phyloP scores from a whole-genome alignment of 192 early-diverging fungal species.

The Podila epigama region DNA sequence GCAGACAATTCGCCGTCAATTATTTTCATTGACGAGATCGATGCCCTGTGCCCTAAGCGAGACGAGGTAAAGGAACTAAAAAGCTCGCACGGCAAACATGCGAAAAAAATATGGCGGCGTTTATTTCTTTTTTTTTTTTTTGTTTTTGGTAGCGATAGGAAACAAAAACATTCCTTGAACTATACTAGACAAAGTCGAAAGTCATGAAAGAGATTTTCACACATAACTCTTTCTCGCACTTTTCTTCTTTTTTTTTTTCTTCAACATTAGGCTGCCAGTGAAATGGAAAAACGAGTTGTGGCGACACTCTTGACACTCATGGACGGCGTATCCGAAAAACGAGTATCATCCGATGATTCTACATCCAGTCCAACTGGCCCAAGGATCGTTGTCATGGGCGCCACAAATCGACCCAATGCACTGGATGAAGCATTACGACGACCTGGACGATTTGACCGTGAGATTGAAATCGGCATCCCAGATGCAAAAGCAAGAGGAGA shows the following conservation, averaged over 20 bases:
- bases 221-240: too few species aligned
- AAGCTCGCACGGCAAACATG: neutral
- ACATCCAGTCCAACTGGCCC: neutral
- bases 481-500: constrained; percentile 66
- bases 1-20: constrained; percentile 77
- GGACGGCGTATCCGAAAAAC: constrained; percentile 72
- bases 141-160: too few species aligned
- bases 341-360: neutral
- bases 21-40: constrained; percentile 95
- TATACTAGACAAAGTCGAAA: too few species aligned
- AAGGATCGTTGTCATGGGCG: constrained; percentile 84
- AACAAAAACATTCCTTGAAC: too few species aligned
- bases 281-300: constrained; percentile 90
- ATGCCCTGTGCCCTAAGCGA: constrained; percentile 89
- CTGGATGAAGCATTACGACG: constrained; percentile 91
- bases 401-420: constrained; percentile 91
- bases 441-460: constrained; percentile 94
- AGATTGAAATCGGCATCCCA: constrained; percentile 96
- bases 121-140: too few species aligned
- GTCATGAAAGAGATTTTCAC: too few species aligned
- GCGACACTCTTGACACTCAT: constrained; percentile 93
- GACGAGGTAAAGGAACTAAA: constrained; percentile 63
- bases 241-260: too few species aligned
- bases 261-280: constrained; percentile 76
- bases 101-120: neutral